A percentile compares a stretch with the other conserved stretches of the same genome.
These are phyloP conservation scores for Euphorbia celastroides DNA, from an alignment of 441 rosid genomes.

Conservation along the genomic window DNA sequence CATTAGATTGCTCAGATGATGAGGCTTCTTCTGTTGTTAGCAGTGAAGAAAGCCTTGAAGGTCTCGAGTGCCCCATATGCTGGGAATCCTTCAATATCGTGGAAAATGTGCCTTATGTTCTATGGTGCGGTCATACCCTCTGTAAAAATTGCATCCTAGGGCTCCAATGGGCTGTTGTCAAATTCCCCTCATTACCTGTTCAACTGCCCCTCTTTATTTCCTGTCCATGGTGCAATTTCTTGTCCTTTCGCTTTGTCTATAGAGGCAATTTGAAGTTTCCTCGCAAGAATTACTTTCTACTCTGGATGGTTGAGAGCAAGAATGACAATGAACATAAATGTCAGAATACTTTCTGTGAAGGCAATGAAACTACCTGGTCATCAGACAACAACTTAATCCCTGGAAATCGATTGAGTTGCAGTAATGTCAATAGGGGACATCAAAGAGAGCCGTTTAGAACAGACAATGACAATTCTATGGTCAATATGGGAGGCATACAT, in stretches of 20 bases:
- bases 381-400: constrained; percentile 25
- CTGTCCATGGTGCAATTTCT: constrained; percentile 88
- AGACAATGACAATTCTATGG: constrained; percentile 26
- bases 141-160: constrained; percentile 80
- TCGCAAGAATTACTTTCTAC: constrained; percentile 74
- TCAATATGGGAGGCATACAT: constrained; percentile 46
- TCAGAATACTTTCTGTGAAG: constrained; percentile 27
- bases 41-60: constrained; percentile 71
- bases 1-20: constrained; percentile 52
- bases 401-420: constrained; percentile 30
- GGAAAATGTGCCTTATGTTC: constrained; percentile 80
- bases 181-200: constrained; percentile 56
- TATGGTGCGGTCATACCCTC: constrained; percentile 95
- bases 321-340: constrained; percentile 45
- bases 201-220: constrained; percentile 82
- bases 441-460: constrained; percentile 24
- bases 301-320: constrained; percentile 93
- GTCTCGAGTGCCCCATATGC: constrained; percentile 83
- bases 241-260: constrained; percentile 68
- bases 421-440: constrained; percentile 33
- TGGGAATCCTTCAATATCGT: constrained; percentile 87
- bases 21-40: constrained; percentile 42
- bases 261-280: constrained; percentile 68
- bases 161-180: constrained; percentile 70
- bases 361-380: constrained; percentile 32